phyloP scores from a whole-genome alignment of 805 yeast species.

The Wickerhamiella sergipiensis region DNA sequence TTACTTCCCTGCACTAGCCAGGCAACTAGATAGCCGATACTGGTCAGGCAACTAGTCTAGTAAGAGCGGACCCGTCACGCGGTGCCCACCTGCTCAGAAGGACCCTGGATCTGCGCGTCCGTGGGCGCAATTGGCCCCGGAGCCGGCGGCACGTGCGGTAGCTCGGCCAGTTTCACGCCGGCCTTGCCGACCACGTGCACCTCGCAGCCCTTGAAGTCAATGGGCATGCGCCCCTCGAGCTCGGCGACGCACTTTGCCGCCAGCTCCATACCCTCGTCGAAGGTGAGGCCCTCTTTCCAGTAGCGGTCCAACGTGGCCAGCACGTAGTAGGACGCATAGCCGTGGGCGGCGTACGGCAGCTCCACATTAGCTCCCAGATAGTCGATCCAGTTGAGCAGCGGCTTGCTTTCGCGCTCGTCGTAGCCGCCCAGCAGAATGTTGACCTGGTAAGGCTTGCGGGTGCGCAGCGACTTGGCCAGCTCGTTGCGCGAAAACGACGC shows the following conservation, averaged over 20 bases:
- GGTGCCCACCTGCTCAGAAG: too few relatives aligned
- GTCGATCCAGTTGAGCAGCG: slow-evolving; percentile 78
- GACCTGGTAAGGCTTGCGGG: slow-evolving; percentile 93
- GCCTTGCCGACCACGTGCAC: slow-evolving; percentile 54
- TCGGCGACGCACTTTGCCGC: slow-evolving; percentile 64
- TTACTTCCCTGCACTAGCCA: too few relatives aligned
- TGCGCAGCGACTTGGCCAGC: slow-evolving; percentile 75
- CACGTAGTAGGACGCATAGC: slow-evolving; percentile 94
- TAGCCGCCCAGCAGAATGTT: slow-evolving; percentile 81
- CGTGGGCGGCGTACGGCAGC: slow-evolving; percentile 95
- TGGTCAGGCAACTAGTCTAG: too few relatives aligned
- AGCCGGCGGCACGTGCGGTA: neutral
- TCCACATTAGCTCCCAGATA: slow-evolving; percentile 85
- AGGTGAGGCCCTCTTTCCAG: slow-evolving; percentile 60
- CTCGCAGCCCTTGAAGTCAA: slow-evolving; percentile 81
- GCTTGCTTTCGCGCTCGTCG: slow-evolving; percentile 43
- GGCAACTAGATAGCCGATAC: too few relatives aligned
- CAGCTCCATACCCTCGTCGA: slow-evolving; percentile 67
- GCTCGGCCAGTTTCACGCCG: slow-evolving; percentile 28
- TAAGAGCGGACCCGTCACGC: too few relatives aligned
- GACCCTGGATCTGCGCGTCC: neutral
- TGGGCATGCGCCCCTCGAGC: slow-evolving; percentile 71
- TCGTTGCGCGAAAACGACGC: slow-evolving; percentile 81
- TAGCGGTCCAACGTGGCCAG: slow-evolving; percentile 83
- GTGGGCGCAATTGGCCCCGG: neutral